phyloP scores from a whole-genome alignment of 306 rosid species.

The Quercus wislizeni region DNA sequence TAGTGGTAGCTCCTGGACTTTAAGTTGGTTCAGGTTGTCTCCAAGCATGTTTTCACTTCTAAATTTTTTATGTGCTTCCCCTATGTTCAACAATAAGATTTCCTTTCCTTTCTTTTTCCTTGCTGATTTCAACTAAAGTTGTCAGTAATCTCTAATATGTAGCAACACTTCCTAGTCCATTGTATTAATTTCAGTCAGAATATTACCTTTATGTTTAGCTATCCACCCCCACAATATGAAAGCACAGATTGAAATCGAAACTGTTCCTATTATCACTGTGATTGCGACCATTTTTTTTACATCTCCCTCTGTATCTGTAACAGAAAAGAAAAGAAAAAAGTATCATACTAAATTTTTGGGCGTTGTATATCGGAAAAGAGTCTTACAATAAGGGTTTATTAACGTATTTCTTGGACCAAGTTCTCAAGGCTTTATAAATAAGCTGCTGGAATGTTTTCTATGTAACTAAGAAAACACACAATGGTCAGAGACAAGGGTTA shows the following conservation, averaged over 20 bases:
- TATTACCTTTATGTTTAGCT: slow-evolving; percentile 6
- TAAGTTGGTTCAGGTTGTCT: background rate
- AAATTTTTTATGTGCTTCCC: background rate
- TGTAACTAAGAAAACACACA: too few relatives aligned
- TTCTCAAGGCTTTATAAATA: too few relatives aligned
- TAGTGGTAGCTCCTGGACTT: slow-evolving; percentile 26
- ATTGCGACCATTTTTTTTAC: background rate
- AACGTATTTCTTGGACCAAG: too few relatives aligned
- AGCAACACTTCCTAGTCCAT: background rate
- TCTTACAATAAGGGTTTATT: too few relatives aligned
- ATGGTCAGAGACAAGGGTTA: too few relatives aligned
- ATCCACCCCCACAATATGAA: slow-evolving; percentile 16
- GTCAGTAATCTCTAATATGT: background rate
- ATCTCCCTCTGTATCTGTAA: background rate
- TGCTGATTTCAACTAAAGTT: background rate
- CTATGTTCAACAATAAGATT: background rate
- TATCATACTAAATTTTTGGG: too few relatives aligned
- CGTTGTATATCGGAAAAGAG: too few relatives aligned
- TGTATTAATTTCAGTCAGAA: background rate
- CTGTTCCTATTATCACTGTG: slow-evolving; percentile 8
- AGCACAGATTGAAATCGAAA: background rate
- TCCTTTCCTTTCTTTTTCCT: background rate
- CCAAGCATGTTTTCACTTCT: background rate
- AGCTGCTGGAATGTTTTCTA: too few relatives aligned
- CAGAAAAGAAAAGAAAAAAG: background rate